phyloP scores from a whole-genome alignment of 2,329 filamentous ascomycete species.

The Colletotrichum tabaci region DNA sequence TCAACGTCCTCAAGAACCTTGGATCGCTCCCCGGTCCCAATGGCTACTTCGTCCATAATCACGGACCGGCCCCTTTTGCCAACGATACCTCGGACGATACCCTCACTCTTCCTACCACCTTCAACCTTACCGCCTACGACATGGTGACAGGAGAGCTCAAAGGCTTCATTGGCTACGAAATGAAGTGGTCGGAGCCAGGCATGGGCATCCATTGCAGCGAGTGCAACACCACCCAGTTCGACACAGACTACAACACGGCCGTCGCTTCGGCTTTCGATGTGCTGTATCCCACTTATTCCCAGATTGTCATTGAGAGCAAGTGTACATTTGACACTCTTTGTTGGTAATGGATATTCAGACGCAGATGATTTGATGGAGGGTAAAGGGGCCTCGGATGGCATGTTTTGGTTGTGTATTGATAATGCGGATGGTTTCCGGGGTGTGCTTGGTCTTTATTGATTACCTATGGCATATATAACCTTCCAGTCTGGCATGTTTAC shows the following conservation, averaged over 20 bases:
- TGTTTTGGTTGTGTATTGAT: not conserved
- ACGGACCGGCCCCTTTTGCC: constrained; percentile 30
- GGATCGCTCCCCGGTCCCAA: constrained; percentile 31
- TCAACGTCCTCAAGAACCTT: constrained; percentile 40
- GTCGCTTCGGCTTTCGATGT: constrained; percentile 37
- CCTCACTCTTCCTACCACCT: constrained; percentile 28
- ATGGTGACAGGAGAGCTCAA: constrained; percentile 27
- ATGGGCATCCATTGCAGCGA: constrained; percentile 37
- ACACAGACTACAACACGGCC: constrained; percentile 33
- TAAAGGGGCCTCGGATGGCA: no score
- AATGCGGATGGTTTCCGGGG: not conserved
- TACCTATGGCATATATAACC: not conserved
- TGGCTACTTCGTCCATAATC: constrained; percentile 26
- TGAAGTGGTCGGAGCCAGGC: constrained; percentile 12
- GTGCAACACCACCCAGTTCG: constrained; percentile 39
- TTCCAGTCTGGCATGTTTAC: not conserved
- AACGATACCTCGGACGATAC: constrained; percentile 41
- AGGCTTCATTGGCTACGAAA: constrained; percentile 39
- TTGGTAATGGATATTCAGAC: not conserved
- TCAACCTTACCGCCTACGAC: constrained; percentile 37
- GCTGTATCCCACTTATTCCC: constrained; percentile 37
- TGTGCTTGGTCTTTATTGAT: not conserved
- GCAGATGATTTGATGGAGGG: not conserved
- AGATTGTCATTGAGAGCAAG: constrained; percentile 39
- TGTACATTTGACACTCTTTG: constrained; percentile 34